phyloP scores from a whole-genome alignment of 2,329 filamentous ascomycete genomes.

The Diplodia corticola region DNA sequence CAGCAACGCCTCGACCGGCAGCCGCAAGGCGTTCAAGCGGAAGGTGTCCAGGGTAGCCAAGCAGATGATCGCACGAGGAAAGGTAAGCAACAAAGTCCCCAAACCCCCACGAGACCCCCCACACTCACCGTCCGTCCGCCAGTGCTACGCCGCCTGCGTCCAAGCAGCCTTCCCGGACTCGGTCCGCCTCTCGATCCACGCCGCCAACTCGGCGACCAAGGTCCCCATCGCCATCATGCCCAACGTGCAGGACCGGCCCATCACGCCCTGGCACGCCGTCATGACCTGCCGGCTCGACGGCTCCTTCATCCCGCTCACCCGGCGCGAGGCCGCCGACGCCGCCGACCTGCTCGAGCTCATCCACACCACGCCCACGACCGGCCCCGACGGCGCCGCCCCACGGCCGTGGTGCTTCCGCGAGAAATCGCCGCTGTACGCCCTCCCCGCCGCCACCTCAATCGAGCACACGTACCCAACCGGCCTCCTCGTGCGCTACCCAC shows the following conservation, averaged over 20 bases:
- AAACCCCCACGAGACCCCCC: too few relatives aligned
- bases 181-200: conserved; percentile 36
- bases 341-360: conserved; percentile 27
- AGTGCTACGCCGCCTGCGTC: conserved; percentile 26
- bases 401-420: conserved; percentile 32
- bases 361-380: too few relatives aligned
- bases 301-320: conserved; percentile 11
- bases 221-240: conserved; percentile 34
- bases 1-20: conserved; percentile 19
- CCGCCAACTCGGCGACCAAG: conserved; percentile 35
- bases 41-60: conserved; percentile 31
- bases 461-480: conserved; percentile 32
- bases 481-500: conserved; percentile 26
- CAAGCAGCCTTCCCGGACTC: conserved; percentile 24
- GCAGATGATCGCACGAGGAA: conserved; percentile 32
- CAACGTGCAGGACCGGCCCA: conserved; percentile 6
- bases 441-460: conserved; percentile 26
- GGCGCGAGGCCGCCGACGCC: neutral
- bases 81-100: too few relatives aligned
- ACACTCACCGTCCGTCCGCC: neutral
- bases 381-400: too few relatives aligned
- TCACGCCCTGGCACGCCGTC: conserved; percentile 22
- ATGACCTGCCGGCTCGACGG: conserved; percentile 22
- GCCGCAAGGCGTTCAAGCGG: conserved; percentile 28
- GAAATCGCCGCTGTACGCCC: conserved; percentile 27